Evolutionary conservation across 1,284 basidiomycete genomes (phyloP), one percentile per base, ranked within the genome.

Genomic region (Volvariella volvacea): DNA sequence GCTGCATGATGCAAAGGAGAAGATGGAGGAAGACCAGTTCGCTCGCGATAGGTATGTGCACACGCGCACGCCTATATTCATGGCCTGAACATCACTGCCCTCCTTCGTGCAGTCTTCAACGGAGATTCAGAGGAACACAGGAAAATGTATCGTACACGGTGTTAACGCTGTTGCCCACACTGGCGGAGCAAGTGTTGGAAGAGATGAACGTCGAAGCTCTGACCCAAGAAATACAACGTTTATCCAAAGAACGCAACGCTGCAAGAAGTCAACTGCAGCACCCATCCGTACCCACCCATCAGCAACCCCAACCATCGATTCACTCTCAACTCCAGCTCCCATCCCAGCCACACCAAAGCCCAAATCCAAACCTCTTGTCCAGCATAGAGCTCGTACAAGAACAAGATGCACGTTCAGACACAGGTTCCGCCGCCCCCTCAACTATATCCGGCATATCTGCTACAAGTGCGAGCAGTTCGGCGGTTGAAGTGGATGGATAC

Each of bases 121-220:
- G 82, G 40, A 72, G 92, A 33, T 95, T 93, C 60, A 70, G 78
- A 34, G 82, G 90, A 55, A 92, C 87, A 42, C 85, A 89, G 53
- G 82, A 92, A 50, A 87, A 94, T 59, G 77, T 81, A 39, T 79
- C 80, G 9, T 95, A 84, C 58, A 93, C 88, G 1, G 71, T 90
- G 32, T 79, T 90, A 59, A 83, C 88, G 0, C 75, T 92, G 25
- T 66, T 94, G 7, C 87, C 89, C 0, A 85, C 86, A 0, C 73
- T 95, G 8, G 78, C 82, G 1, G 69, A 78, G 14, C 81, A 88
- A 52, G 74, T 95, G 10, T 66, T 90, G 14, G 65, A 73, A 21
- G 79, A 80, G 39, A 86, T 93, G 79, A 82, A 95, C 55, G 87
- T 95, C 16, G 92, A 95, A 54, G 67, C 69, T 1, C 66, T 92